phyloP scores from a whole-genome alignment of 352 stramenopile species.

The Nothophytophthora sp. region DNA sequence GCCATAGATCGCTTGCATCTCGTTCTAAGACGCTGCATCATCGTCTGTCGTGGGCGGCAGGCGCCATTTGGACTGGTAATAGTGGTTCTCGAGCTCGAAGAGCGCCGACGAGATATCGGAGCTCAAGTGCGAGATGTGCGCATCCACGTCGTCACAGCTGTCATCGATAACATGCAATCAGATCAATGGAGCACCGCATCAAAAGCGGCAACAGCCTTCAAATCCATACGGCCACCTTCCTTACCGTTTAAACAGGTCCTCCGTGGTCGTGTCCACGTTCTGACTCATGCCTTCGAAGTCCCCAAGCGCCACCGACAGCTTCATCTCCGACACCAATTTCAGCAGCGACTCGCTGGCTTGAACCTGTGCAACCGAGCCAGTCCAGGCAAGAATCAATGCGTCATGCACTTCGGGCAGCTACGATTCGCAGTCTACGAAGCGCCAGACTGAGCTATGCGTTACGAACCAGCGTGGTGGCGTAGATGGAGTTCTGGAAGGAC shows the following conservation, averaged over 20 bases:
- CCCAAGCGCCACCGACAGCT: constrained; percentile 72
- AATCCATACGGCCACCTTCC: not conserved
- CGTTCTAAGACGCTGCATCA: constrained; percentile 14
- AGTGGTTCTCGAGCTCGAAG: constrained; percentile 85
- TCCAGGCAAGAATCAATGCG: not conserved
- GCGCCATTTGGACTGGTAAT: constrained; percentile 84
- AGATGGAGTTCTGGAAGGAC: constrained; percentile 81
- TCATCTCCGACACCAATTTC: constrained; percentile 83
- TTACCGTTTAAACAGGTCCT: constrained; percentile 71
- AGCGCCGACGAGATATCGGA: constrained; percentile 78
- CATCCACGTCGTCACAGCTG: constrained; percentile 82
- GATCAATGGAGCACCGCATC: too few species aligned
- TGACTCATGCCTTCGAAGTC: constrained; percentile 89
- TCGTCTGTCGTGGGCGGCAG: constrained; percentile 24
- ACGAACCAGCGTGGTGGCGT: constrained; percentile 73
- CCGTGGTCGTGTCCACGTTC: constrained; percentile 71
- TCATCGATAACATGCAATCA: too few species aligned
- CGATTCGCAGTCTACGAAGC: not conserved
- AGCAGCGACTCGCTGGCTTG: constrained; percentile 82
- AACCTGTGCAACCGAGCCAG: constrained; percentile 20
- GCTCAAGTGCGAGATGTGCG: constrained; percentile 75
- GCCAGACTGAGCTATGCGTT: too few species aligned
- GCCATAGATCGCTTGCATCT: too few species aligned
- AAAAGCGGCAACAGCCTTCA: not conserved
- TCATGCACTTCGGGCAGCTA: not conserved